Base-by-base conservation (phyloP, 495 filamentous ascomycete genomes). In the Neurospora discreta region DNA sequence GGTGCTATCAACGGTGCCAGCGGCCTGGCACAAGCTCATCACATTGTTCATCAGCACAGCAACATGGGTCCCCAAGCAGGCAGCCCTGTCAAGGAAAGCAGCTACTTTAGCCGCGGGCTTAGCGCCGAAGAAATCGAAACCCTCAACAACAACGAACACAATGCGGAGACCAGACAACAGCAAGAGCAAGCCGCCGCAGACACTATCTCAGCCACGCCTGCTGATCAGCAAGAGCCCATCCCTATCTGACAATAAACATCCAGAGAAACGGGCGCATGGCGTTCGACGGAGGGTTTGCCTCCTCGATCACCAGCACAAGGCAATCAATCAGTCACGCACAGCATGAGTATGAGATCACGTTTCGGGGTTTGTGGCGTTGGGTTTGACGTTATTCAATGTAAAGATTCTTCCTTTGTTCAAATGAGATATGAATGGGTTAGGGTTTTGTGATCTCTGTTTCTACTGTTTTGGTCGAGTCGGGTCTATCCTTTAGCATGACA, bases 11-110 rank as follows among this genome's bases (percentile, higher is more conserved):
- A 82, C 85, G 82, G 82, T 75, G 81, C 81, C 72, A 71, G 75
- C 75, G 77, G 82, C 76, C 72, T 78, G 75, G 73, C 82, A 76
- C 75, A 80, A 75, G 71, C 81, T 80, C 77, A 83, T 73, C 73
- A 78, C 77, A 6, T 65, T 65, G 52, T 65, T 65, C 74, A 82
- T 77, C 72, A 80, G 79, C 76, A 83, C 58, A 80, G 85, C 73
- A 85, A 85, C 76, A 80, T 71, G 44, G 85, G 84, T 52, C 84
- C 85, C 72, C 85, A 87, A 71, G 87, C 88, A 76, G 90, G 91
- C 65, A 94, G 91, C 77, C 93, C 94, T 15, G 85, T 94, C 69
- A 97, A 95, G 81, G 94, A 97, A 85, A 89, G 87, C 75, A 93
- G 90, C 81, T 93, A 90, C 78, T 83, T 96, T 79, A 89, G 94